Evolutionary conservation across 352 stramenopile genomes (phyloP).

Genomic region (Phytophthora sp.): DNA sequence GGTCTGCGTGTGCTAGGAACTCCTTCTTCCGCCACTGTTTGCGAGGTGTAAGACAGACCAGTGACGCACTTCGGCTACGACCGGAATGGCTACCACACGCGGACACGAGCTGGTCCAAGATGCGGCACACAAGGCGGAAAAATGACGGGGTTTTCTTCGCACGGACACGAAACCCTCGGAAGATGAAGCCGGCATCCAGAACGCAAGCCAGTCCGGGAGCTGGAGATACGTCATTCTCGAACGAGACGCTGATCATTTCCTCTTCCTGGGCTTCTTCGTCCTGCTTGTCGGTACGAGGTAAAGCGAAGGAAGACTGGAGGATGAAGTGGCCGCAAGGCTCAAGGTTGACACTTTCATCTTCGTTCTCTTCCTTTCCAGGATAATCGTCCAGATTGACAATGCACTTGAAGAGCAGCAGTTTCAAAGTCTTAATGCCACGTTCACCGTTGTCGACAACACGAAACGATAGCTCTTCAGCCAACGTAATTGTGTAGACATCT

Average conservation of each 20-base stretch:
- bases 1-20: constrained; percentile 47
- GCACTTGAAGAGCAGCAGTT: constrained; percentile 35
- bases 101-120: constrained; percentile 43
- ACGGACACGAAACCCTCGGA: constrained; percentile 52
- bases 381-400: constrained; percentile 13
- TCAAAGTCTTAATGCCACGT: constrained; percentile 19
- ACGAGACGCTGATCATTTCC: constrained; percentile 20
- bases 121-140: constrained; percentile 46
- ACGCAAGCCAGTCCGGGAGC: constrained; percentile 44
- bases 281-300: not conserved
- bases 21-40: constrained; percentile 76
- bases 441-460: constrained; percentile 12
- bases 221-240: constrained; percentile 13
- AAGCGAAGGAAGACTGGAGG: constrained; percentile 30
- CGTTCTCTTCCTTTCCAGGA: constrained; percentile 1
- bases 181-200: constrained; percentile 56
- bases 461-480: constrained; percentile 19
- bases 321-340: constrained; percentile 29
- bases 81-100: constrained; percentile 1
- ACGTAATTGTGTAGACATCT: constrained; percentile 40
- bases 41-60: constrained; percentile 57
- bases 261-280: constrained; percentile 18
- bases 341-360: constrained; percentile 17
- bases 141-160: constrained; percentile 56
- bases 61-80: constrained; percentile 2